Base-by-base conservation (phyloP, 192 early-diverging fungal species). In the Glomus cerebriforme region DNA sequence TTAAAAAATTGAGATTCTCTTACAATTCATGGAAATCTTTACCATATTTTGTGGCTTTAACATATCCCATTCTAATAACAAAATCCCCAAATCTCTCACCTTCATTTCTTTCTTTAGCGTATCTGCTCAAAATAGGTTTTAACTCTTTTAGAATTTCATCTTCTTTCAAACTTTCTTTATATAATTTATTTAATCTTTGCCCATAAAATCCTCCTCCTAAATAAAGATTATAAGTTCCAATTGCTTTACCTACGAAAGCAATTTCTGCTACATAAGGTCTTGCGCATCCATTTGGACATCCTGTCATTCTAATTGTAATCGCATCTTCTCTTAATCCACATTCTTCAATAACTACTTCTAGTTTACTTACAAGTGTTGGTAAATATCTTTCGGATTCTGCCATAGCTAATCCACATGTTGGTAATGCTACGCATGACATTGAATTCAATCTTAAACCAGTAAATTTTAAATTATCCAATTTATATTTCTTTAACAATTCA, bases 281-380 rank as follows among this genome's bases (percentile, higher is more conserved):
- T 4, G 97, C 97, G 80, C 97, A 98, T 79, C 96, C 96, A 83
- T 98, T 98, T n/a, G 97, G 97, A 81, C 97, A 98, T 70, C 97
- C 97, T 1, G 97, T 98, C 97, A 98, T 98, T 78, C 97, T 91
- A 78, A 98, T 95, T 27, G 93, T 94, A 80, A 98, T 95, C 68
- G 94, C 94, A 82, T 98, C 95, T 43, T 95, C 84, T 59, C 92
- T 85, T 73, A 98, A 79, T 13, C 97, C 97, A 39, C 91, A 84
- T 67, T 90, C 90, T 78, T 95, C 94, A 75, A 98, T 86, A 35
- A 93, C 84, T 0, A 83, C 78, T 83, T 98, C 97, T 73, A 98
- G 88, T 82, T 88, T 88, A 26, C 86, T 85, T 59, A 98, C 92
- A 67, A 98, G 88, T 34, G 84, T 84, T 72, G 96, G 97, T 73